Base-by-base conservation (phyloP, 192 early-diverging fungal genomes). In the Phycomyces blakesleeanus region DNA sequence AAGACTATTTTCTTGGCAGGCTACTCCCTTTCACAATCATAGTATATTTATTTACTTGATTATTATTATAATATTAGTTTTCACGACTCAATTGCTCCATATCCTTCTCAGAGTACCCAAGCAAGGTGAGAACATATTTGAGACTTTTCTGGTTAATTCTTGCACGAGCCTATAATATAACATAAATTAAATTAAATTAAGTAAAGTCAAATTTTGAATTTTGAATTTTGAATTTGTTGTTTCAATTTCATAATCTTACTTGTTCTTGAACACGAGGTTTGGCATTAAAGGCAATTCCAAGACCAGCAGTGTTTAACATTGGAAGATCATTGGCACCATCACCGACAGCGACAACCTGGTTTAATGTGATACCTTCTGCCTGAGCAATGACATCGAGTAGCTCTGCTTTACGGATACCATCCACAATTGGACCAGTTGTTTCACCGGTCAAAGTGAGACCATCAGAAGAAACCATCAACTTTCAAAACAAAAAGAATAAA, bases 221-320 rank as follows among this genome's bases (percentile, higher is more conserved):
- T 26, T 57, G 34, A 34, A 2, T 34, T 5, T 34, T 34, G 29
- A 51, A 53, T 29, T 25, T 58, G 22, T 0, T 27, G 29, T 22
- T 14, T 16, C 51, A 56, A 2, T 34, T 34, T 34, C 29, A 7
- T 34, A 2, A 7, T 40, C 42, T 59, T 61, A 57, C 84, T 79
- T 89, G 80, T 73, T 95, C 79, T 68, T 99, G 97, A 2, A 99
- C 97, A n/a, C 86, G 81, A 15, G 96, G 96, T 65, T 99, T 99
- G 15, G 97, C 97, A 61, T 97, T 97, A 73, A 95, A 99, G 0
- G 97, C 97, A 63, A 99, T 95, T 0, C 97, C 97, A 7, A 97
- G 75, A 44, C 97, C 95, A 51, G 95, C 90, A 57, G 90, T 93
- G 22, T 81, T 90, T 44, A 99, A 73, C 97, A 99, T 99, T 72